Base-by-base conservation (phyloP, 345 rosid species). In the Zanthoxylum bungeanum region DNA sequence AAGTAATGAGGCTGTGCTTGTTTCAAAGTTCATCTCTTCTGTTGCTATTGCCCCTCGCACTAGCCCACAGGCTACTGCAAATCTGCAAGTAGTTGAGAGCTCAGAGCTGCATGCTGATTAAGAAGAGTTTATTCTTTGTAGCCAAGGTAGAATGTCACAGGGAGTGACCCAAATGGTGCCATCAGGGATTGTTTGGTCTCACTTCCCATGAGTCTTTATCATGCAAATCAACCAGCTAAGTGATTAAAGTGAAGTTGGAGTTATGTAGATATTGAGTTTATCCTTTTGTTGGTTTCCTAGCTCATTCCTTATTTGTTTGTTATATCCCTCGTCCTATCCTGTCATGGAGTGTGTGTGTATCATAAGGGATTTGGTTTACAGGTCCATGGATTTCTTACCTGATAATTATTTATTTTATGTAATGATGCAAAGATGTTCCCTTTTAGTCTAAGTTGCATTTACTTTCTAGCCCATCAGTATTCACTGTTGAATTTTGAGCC, bases 1-100 rank as follows among this genome's bases (percentile, higher is more conserved):
- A 31, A 85, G 82, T 76, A 84, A 75, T 6, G 91, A 85, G 82
- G 90, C 88, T 36, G 84, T 81, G 31, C 84, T 86, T 8, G 84
- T 86, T 39, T 73, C 88, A 11, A 87, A 75, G 65, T 87, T 85
- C 12, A 74, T 61, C 65, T 82, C 91, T 34, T 79, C 89, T 12
- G 72, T 79, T 63, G 84, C 89, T 71, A 72, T 86, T 57, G 60
- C 84, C 34, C 58, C 75, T 53, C 70, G 70, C 37, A 63, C 84
- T 49, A 82, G 76, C 65, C 88, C 88, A 37, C 79, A 66, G 55
- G 78, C 81, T 22, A 10, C 77, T 22, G 64, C 74, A 0, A 76
- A 77, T 70, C n/a, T n/a, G n/a, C n/a, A n/a, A n/a, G n/a, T n/a
- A n/a, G n/a, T n/a, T n/a, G n/a, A n/a, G n/a, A 72, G 83, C 79